Conservation (phyloP, 805 yeast species). For the Metschnikowia reukaufii region DNA sequence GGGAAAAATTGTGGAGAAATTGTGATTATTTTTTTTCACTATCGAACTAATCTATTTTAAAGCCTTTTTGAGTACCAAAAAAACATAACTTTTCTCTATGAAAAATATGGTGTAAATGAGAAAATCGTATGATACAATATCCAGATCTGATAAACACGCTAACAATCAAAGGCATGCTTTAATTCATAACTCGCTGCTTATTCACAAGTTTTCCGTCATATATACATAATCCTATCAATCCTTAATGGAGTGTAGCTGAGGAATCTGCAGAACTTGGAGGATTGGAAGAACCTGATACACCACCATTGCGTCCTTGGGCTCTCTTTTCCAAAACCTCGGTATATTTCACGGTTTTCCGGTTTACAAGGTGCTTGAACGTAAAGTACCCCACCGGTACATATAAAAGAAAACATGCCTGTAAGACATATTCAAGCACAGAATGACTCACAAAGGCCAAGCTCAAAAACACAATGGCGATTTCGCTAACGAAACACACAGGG, state of each 20-base stretch:
- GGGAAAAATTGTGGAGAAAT: too few species aligned
- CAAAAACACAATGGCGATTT: constrained; percentile 36
- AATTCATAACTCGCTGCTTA: too few species aligned
- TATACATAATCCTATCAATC: too few species aligned
- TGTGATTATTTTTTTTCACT: too few species aligned
- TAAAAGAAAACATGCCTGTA: constrained; percentile 28
- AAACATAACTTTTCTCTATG: too few species aligned
- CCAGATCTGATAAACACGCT: too few species aligned
- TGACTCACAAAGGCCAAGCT: constrained; percentile 33
- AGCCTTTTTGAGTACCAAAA: too few species aligned
- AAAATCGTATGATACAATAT: too few species aligned
- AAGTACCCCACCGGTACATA: constrained; percentile 40
- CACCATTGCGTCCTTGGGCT: constrained; percentile 4
- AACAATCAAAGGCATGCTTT: too few species aligned
- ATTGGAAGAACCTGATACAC: not conserved
- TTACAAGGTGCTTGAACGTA: constrained; percentile 32
- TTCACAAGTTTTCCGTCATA: too few species aligned
- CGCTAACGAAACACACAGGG: constrained; percentile 34
- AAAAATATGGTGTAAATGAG: too few species aligned
- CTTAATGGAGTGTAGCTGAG: not conserved
- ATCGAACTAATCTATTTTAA: too few species aligned
- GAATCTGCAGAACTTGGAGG: not conserved
- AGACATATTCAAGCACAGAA: constrained; percentile 26
- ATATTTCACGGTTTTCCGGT: constrained; percentile 23
- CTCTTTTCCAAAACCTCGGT: constrained; percentile 23